phyloP scores from a whole-genome alignment of 176 grass and related monocot species.

The Eragrostis curvula region DNA sequence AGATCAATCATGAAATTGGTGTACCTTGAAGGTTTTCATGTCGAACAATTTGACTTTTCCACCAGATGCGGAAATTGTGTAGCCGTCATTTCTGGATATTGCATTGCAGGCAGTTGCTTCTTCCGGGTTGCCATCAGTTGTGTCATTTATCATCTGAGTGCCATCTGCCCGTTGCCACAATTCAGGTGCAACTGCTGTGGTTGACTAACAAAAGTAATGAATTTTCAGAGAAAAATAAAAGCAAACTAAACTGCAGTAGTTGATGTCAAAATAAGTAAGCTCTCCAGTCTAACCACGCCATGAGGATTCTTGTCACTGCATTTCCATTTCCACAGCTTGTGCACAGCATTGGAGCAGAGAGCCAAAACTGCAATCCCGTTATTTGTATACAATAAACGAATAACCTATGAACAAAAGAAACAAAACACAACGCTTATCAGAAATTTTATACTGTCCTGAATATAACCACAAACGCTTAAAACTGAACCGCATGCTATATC shows the following conservation, averaged over 20 bases:
- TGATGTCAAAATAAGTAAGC: no score
- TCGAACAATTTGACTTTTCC: conserved; percentile 87
- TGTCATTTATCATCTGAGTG: conserved; percentile 78
- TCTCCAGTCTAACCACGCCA: conserved; percentile 69
- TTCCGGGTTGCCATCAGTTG: conserved; percentile 61
- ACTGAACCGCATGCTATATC: background rate
- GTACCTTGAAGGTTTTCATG: conserved; percentile 89
- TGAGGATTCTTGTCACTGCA: conserved; percentile 61
- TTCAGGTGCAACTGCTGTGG: conserved; percentile 58
- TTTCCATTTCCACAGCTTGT: conserved; percentile 77
- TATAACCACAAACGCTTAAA: background rate
- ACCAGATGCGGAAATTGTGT: conserved; percentile 89
- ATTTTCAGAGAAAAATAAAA: conserved; percentile 27
- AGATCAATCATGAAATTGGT: background rate
- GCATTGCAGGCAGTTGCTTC: conserved; percentile 81
- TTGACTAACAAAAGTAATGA: conserved; percentile 47
- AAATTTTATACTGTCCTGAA: no score
- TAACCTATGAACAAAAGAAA: conserved; percentile 50
- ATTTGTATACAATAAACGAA: conserved; percentile 57
- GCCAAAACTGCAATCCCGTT: conserved; percentile 51
- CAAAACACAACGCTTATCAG: no score
- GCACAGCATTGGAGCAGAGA: conserved; percentile 60
- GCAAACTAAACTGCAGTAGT: conserved; percentile 6
- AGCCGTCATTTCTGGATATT: no score
- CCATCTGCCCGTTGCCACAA: conserved; percentile 79